Base-by-base conservation (phyloP, 768 basidiomycete species). In the Termitomyces sp. region DNA sequence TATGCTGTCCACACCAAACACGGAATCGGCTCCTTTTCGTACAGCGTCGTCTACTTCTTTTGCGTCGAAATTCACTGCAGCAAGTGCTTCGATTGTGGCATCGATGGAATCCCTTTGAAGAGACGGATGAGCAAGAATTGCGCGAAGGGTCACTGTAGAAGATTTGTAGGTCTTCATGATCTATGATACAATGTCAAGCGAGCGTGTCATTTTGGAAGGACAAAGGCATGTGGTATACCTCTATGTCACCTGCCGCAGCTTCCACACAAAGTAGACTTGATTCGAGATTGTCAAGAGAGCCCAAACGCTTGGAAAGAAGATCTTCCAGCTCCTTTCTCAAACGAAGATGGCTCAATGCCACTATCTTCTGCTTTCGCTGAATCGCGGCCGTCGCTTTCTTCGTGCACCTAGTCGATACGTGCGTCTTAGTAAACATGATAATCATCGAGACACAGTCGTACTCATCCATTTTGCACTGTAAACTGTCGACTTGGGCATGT, bases 81-180 rank as follows among this genome's bases (percentile, higher is more conserved):
- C 87, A 63, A 98, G 78, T 9, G 86, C 88, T 26, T 94, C 91
- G 83, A 96, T 87, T 3, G 94, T 96, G 63, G 83, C 79, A 56
- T 96, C 90, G 48, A 98, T 83, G 51, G 79, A 80, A 16, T 86
- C 86, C n/a, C 84, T 80, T 60, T 87, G 85, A 13, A 98, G 75
- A 0, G 85, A 85, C 0, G 94, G 93, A 63, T 96, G 85, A 8
- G 87, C 75, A 2, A 98, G 81, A 45, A 98, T 84, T 0, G 83
- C 72, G 14, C 80, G 81, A 6, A 98, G 76, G 0, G 94, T 94
- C 6, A 80, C 70, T 0, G 92, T 87, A 6, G 94, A 94, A 2
- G 86, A 84, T 70, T 92, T 82, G 67, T 96, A 98, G 0, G 86
- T 82, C 62, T 82, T 83, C 83, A 98, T 85, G 51, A 97, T 90